Base-by-base conservation (phyloP, 768 basidiomycete species). In the Naematelia aurantialba region DNA sequence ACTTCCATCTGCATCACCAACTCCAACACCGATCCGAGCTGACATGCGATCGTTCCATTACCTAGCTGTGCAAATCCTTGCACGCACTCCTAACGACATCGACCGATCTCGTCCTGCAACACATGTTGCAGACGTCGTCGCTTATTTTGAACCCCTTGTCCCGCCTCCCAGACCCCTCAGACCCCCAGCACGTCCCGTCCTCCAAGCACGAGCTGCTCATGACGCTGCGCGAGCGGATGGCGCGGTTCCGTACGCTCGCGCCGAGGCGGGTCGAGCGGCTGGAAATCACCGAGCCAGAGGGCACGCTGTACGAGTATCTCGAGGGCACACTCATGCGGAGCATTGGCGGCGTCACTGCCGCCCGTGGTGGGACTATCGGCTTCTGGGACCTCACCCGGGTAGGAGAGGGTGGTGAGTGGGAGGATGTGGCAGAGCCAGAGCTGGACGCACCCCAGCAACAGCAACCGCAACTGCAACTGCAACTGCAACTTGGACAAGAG, bases 291-390 rank as follows among this genome's bases (percentile, higher is more conserved):
- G 69, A 72, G 34, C 46, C 58, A 11, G 75, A 76, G 56, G 70
- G 75, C 12, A 62, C 63, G 45, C 53, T 76, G 42, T 76, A 76
- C 59, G 75, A 76, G 51, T 76, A 73, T 29, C 62, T 76, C 1
- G 75, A 76, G 55, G 75, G 75, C 1, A 56, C 67, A 1, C 47
- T 76, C 17, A 31, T 76, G 24, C 56, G 72, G 21, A 63, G 66
- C 50, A 60, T 70, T 4, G 61, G 57, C 1, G 58, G 60, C 2
- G 31, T 27, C 1, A 39, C 25, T 62, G 21, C 63, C 68, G 2
- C 59, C 34, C 19, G 68, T 64, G n/a, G 25, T 72, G 8, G 72
- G 70, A 39, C 48, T 75, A 13, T 39, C 17, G 34, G 34, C 8
- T 39, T 39, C 17, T 76, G 74, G 52, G 73, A 76, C 58, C 45